Percentiles rank a stretch among this genome's conserved stretches.
Conservation (phyloP, 257 asterid species). For the Lithospermum erythrorhizon region DNA sequence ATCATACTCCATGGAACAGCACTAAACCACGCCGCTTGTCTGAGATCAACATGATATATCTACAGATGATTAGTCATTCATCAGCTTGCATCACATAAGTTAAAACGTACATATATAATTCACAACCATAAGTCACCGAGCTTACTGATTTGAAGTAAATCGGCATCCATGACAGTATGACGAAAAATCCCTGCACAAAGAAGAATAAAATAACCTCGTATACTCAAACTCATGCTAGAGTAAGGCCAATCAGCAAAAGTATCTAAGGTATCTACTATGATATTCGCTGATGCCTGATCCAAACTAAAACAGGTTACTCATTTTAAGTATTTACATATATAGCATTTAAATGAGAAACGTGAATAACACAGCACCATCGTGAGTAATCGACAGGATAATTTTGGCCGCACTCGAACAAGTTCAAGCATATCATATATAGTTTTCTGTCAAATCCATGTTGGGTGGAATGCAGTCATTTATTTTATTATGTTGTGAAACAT, state of each 20-base stretch:
- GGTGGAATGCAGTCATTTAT: background rate
- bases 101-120: background rate
- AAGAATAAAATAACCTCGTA: conserved; percentile 5
- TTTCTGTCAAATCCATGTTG: background rate
- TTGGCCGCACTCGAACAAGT: background rate
- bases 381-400: background rate
- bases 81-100: conserved; percentile 7
- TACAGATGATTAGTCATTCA: conserved; percentile 19
- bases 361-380: background rate
- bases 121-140: conserved; percentile 1
- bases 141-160: conserved; percentile 84
- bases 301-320: too few relatives aligned
- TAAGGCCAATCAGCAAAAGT: background rate
- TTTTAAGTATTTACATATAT: background rate
- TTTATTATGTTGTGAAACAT: background rate
- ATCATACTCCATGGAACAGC: conserved; percentile 98
- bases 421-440: background rate
- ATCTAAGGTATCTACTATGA: too few relatives aligned
- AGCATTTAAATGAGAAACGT: background rate
- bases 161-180: conserved; percentile 98
- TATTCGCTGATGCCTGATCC: too few relatives aligned
- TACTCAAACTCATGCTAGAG: background rate
- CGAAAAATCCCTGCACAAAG: conserved; percentile 78
- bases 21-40: conserved; percentile 98
- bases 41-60: conserved; percentile 83